These are phyloP conservation scores for Xylaria flabelliformis DNA, from an alignment of 495 filamentous ascomycete species.

Conservation along the genomic window DNA sequence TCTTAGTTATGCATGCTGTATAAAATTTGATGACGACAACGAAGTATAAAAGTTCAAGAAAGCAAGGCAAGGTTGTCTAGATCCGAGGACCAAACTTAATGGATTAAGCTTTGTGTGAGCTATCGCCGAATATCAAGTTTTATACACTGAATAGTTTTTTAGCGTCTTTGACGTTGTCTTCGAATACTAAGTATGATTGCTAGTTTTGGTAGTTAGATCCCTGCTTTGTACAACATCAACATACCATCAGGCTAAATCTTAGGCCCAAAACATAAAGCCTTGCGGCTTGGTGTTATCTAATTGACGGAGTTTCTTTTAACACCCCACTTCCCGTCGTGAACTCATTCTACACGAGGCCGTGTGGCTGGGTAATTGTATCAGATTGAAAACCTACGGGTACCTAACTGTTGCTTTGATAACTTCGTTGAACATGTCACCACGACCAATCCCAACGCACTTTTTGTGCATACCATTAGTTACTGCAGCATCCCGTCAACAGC, in stretches of 20 bases:
- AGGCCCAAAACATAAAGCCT: constrained; percentile 10
- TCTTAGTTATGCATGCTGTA: not conserved
- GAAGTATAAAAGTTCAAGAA: not conserved
- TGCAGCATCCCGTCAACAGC: constrained; percentile 63
- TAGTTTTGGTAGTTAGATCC: not conserved
- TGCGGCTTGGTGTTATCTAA: not conserved
- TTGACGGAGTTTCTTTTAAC: not conserved
- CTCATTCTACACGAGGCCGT: not conserved
- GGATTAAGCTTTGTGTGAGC: not conserved
- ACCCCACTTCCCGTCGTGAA: not conserved
- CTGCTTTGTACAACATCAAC: constrained; percentile 14
- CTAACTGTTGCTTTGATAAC: not conserved
- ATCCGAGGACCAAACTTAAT: not conserved
- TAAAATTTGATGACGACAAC: not conserved
- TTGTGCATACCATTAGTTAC: constrained; percentile 83
- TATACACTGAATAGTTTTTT: not conserved
- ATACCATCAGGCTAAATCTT: not conserved
- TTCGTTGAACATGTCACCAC: constrained; percentile 37
- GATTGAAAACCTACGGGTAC: not conserved
- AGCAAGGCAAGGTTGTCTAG: not conserved
- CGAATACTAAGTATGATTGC: not conserved
- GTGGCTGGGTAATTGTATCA: not conserved
- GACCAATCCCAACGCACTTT: constrained; percentile 75
- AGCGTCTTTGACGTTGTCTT: not conserved
- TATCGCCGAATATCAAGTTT: not conserved